A percentile compares a stretch with the other conserved stretches of the same genome.
These are phyloP conservation scores for Talaromyces amestolkiae DNA, from an alignment of 2,329 filamentous ascomycete species.

Conservation along the genomic window DNA sequence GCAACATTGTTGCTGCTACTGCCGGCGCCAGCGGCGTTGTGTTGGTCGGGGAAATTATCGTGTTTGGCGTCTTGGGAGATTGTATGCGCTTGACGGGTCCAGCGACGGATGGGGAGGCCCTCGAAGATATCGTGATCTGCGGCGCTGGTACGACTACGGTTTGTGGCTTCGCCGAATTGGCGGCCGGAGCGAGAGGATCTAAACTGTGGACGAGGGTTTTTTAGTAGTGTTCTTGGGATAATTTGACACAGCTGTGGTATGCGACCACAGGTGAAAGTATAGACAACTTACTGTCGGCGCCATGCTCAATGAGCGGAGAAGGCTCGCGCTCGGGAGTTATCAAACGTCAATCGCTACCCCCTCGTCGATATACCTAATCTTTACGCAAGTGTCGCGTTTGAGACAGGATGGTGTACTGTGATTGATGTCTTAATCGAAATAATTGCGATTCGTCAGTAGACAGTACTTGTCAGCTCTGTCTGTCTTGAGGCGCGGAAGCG, in stretches of 20 bases:
- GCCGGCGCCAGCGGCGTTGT: slow-evolving; percentile 25
- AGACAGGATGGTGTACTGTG: no score
- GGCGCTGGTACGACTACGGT: slow-evolving; percentile 46
- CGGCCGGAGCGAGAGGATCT: slow-evolving; percentile 57
- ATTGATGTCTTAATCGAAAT: neutral
- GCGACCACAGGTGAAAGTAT: neutral
- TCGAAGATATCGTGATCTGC: slow-evolving; percentile 65
- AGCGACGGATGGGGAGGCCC: slow-evolving; percentile 87
- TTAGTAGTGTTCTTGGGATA: neutral
- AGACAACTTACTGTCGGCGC: slow-evolving; percentile 20
- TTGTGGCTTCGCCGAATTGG: slow-evolving; percentile 52
- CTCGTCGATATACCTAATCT: neutral
- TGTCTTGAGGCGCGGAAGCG: slow-evolving; percentile 8
- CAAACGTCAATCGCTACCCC: slow-evolving; percentile 1
- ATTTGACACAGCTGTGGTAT: neutral
- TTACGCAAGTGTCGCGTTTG: neutral
- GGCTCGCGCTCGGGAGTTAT: neutral
- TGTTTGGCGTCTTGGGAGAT: slow-evolving; percentile 64
- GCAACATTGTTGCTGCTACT: slow-evolving; percentile 24
- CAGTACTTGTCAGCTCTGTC: neutral
- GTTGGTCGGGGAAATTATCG: slow-evolving; percentile 50
- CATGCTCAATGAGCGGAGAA: slow-evolving; percentile 16
- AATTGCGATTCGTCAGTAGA: neutral
- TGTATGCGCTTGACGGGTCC: slow-evolving; percentile 69
- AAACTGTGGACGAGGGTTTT: slow-evolving; percentile 41